Base-by-base conservation (phyloP, 2,329 filamentous ascomycete species). In the Blastomyces emzantsi region DNA sequence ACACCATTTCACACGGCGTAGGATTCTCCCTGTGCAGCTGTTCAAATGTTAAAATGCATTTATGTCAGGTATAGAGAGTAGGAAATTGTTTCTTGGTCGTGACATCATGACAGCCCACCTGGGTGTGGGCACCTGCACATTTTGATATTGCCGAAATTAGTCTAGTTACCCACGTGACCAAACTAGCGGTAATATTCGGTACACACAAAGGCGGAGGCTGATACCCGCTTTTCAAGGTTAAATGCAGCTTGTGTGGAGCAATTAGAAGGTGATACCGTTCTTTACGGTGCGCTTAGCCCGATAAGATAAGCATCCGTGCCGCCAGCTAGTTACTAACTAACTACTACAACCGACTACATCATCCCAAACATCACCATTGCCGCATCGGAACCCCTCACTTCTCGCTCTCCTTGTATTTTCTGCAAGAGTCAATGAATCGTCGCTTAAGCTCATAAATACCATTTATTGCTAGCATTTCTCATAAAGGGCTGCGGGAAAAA, bases 281-380 rank as follows among this genome's bases (percentile, higher is more conserved):
- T 33, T n/a, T 57, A 57, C 55, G 25, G 9, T 3, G 11, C 11
- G 15, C 17, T 1, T 17, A 6, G 43, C 15, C 28, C n/a, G 58
- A 60, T 60, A 60, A 60, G 58, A 60, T 60, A 60, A 60, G 41
- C 43, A 33, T 8, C 36, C 25, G 22, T 19, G 22, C 41, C 17
- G 28, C 28, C 57, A 58, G 13, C 41, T n/a, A 25, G 33, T 41
- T 41, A 8, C 39, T 41, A 3, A 6, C 4, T 8, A 33, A 33
- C 41, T 19, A 19, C 15, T 19, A 17, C 19, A 5, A 7, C 41
- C 3, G 3, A 19, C 17, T 7, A 45, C 43, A 39, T 25, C 22
- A n/a, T 55, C 3, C 28, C 22, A 19, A 54, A 11, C 36, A 22
- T 30, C 56, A 28, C 39, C 39, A 39, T n/a, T 41, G 19, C 36